phyloP scores from a whole-genome alignment of 2,329 filamentous ascomycete genomes.

The Phaeosphaeriaceae sp. region DNA sequence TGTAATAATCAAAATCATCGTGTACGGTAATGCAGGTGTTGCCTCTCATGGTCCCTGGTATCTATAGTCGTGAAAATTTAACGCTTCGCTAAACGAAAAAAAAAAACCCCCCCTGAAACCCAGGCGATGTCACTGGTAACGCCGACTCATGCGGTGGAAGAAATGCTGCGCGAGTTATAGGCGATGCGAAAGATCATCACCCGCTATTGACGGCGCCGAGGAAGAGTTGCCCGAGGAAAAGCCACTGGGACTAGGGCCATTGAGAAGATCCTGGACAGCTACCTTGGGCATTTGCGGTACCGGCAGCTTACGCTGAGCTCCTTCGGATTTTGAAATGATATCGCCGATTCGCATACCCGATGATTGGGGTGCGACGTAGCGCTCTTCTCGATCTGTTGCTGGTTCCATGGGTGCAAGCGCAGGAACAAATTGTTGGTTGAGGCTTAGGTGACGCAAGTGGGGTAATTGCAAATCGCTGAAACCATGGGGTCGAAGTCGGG shows the following conservation, averaged over 20 bases:
- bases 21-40: constrained; percentile 32
- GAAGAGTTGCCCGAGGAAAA: constrained; percentile 79
- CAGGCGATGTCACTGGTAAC: constrained; percentile 43
- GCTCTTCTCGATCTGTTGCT: constrained; percentile 64
- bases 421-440: constrained; percentile 65
- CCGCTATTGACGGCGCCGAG: constrained; percentile 76
- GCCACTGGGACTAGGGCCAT: constrained; percentile 61
- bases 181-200: constrained; percentile 54
- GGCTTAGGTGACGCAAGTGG: constrained; percentile 75
- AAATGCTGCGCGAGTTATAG: constrained; percentile 24
- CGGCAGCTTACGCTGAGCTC: constrained; percentile 86
- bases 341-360: constrained; percentile 84
- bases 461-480: constrained; percentile 79
- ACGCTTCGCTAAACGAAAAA: constrained; percentile 43
- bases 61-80: constrained; percentile 36
- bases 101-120: constrained; percentile 29
- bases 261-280: constrained; percentile 82
- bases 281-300: constrained; percentile 91
- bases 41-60: constrained; percentile 27
- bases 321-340: constrained; percentile 89
- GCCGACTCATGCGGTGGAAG: constrained; percentile 34
- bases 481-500: constrained; percentile 80
- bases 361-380: constrained; percentile 61
- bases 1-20: constrained; percentile 33
- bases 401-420: constrained; percentile 75